phyloP scores from a whole-genome alignment of 2,329 filamentous ascomycete species.

The Talaromyces sp. region DNA sequence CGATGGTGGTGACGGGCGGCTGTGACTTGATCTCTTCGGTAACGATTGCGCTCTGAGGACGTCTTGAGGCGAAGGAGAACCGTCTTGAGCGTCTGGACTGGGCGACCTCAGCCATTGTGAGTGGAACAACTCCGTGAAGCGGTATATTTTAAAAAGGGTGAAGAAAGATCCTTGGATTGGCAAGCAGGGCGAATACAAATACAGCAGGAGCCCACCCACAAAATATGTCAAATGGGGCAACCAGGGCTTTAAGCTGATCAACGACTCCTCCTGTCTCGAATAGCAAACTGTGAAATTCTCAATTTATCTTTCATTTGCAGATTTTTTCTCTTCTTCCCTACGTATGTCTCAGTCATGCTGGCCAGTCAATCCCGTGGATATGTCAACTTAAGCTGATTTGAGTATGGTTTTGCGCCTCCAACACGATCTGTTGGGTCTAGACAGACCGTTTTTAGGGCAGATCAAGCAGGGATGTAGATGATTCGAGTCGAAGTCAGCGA shows the following conservation, averaged over 20 bases:
- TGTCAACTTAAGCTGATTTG: background rate
- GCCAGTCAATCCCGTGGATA: background rate
- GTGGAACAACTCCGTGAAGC: too few species aligned
- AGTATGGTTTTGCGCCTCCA: background rate
- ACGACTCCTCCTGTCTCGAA: background rate
- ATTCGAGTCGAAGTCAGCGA: background rate
- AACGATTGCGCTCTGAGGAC: background rate
- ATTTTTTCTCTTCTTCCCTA: background rate
- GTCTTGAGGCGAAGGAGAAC: slow-evolving; percentile 14
- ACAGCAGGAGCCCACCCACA: background rate
- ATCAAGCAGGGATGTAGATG: background rate
- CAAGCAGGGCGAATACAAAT: background rate
- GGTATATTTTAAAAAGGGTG: too few species aligned
- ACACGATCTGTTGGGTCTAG: background rate
- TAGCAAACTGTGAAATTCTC: background rate
- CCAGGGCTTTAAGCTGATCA: background rate
- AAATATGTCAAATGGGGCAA: background rate
- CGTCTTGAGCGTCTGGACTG: slow-evolving; percentile 13
- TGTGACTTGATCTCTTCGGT: background rate
- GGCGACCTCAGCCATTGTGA: background rate
- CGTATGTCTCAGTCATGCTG: slow-evolving; percentile 1
- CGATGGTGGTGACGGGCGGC: slow-evolving; percentile 12
- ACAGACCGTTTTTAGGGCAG: background rate
- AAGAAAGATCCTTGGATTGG: background rate
- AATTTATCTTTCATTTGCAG: background rate